Evolutionary conservation across 129 eudicot species (phyloP), one percentile per base, ranked within the genome.

Genomic region (Ambrosia trifida): DNA sequence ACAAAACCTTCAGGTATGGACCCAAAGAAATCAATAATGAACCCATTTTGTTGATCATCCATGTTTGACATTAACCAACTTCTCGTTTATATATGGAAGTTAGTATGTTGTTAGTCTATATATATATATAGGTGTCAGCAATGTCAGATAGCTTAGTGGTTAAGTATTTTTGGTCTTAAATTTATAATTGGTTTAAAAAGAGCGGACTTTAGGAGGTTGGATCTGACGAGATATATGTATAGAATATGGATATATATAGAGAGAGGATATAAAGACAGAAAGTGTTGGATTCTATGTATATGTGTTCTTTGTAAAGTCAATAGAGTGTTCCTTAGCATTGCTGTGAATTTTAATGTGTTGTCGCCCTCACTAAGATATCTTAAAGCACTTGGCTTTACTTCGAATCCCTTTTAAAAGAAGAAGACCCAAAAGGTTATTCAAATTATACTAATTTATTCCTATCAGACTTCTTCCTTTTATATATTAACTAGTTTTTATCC

Each of bases 1-100:
- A 86, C 66, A 51, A 86, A 84, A 0, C 85, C 93, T 72, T 86
- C 96, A 0, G 96, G 93, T 44, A 89, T 54, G 4, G 72, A 69
- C 32, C 71, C 72, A 40, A 85, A 80, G 14, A 75, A 71, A 58
- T 72, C 80, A 1, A 60, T 63, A 16, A 52, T 24, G 8, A 20
- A n/a, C 20, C 35, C 18, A 4, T 18, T 8, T 58, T 31, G 51
- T 19, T 40, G 36, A 33, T 32, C 7, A 49, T 49, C 77, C 59
- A 57, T 64, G 56, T 61, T 36, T 3, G 18, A 12, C 4, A 24
- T 24, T 24, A 43, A 20, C 65, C 41, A 73, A 66, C 40, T 66
- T 75, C 33, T 32, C 59, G n/a, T 53, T 40, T 7, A 10, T 40
- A n/a, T 40, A 7, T 40, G 44, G 44, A 40, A 40, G 9, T 10